A percentile compares a stretch with the other conserved stretches of the same genome.
Conservation (phyloP, 768 basidiomycete species). For the Sporobolomyces roseus region DNA sequence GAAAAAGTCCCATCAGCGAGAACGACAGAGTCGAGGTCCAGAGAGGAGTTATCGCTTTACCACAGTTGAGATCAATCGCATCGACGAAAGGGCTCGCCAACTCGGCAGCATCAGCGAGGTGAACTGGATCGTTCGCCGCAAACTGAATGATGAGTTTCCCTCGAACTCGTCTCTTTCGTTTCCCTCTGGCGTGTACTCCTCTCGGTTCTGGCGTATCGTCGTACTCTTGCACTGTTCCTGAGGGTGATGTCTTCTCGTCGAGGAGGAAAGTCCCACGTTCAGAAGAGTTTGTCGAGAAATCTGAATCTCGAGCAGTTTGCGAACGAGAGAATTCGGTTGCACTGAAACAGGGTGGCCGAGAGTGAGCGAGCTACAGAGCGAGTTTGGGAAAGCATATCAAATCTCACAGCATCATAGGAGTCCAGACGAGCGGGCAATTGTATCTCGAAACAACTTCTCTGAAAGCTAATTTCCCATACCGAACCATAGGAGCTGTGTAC, state of each 20-base stretch:
- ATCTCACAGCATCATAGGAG: conserved; percentile 53
- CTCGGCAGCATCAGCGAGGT: conserved; percentile 53
- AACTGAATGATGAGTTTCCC: conserved; percentile 54
- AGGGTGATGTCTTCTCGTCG: conserved; percentile 25
- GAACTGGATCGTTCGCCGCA: conserved; percentile 51
- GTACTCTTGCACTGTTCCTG: conserved; percentile 13
- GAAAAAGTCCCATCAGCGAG: too few species aligned
- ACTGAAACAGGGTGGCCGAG: too few species aligned
- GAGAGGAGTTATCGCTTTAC: too few species aligned
- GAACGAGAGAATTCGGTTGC: conserved; percentile 54
- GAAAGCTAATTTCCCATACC: conserved; percentile 54
- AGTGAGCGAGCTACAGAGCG: too few species aligned
- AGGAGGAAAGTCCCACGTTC: conserved; percentile 54
- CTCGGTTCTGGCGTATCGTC: conserved; percentile 10
- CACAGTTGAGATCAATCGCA: conserved; percentile 55
- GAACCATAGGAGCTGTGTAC: conserved; percentile 38
- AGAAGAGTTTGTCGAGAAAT: conserved; percentile 50
- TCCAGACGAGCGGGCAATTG: conserved; percentile 53
- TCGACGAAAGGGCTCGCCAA: conserved; percentile 53
- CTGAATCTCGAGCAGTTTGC: conserved; percentile 50
- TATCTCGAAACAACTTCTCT: conserved; percentile 52
- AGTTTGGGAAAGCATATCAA: too few species aligned
- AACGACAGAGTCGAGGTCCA: not conserved
- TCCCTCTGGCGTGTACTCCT: conserved; percentile 7
- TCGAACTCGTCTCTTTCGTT: conserved; percentile 45